phyloP scores from a whole-genome alignment of 495 filamentous ascomycete genomes.

The Geopyxis carbonaria region DNA sequence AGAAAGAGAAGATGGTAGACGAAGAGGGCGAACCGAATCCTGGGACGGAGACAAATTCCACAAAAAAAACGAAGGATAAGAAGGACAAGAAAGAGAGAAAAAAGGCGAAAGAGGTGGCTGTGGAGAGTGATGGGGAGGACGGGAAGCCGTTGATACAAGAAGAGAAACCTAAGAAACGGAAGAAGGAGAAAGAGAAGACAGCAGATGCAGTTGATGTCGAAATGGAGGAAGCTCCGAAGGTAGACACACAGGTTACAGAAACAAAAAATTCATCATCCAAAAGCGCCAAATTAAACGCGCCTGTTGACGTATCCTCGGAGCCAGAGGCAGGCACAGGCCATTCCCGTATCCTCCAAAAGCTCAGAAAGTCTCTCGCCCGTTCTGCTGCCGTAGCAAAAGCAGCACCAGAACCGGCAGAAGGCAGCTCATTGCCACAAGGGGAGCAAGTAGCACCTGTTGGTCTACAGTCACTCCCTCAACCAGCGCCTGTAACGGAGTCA shows the following conservation, averaged over 20 bases:
- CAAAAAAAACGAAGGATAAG: conserved; percentile 17
- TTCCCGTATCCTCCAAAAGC: conserved; percentile 20
- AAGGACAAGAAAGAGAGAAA: conserved; percentile 2
- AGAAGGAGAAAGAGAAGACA: conserved; percentile 14
- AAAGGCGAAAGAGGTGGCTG: conserved; percentile 6
- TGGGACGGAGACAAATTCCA: conserved; percentile 9
- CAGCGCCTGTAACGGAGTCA: conserved; percentile 6
- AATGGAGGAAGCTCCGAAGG: neutral
- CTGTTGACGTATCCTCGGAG: neutral
- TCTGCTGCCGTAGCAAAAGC: conserved; percentile 2
- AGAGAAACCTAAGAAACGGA: conserved; percentile 10
- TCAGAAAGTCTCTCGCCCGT: conserved; percentile 9
- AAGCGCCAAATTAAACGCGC: conserved; percentile 4
- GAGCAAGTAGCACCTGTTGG: conserved; percentile 5
- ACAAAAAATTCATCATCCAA: neutral
- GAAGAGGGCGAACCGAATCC: conserved; percentile 15
- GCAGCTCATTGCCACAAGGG: neutral
- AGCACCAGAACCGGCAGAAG: conserved; percentile 2
- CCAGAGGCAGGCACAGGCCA: conserved; percentile 22
- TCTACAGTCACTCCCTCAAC: conserved; percentile 22
- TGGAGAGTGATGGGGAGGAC: conserved; percentile 4
- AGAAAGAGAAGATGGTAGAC: conserved; percentile 16
- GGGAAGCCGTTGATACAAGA: conserved; percentile 15
- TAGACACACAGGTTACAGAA: neutral
- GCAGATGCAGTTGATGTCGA: conserved; percentile 22